Base-by-base conservation (phyloP, 805 yeast species). In the Teunomyces atbi region DNA sequence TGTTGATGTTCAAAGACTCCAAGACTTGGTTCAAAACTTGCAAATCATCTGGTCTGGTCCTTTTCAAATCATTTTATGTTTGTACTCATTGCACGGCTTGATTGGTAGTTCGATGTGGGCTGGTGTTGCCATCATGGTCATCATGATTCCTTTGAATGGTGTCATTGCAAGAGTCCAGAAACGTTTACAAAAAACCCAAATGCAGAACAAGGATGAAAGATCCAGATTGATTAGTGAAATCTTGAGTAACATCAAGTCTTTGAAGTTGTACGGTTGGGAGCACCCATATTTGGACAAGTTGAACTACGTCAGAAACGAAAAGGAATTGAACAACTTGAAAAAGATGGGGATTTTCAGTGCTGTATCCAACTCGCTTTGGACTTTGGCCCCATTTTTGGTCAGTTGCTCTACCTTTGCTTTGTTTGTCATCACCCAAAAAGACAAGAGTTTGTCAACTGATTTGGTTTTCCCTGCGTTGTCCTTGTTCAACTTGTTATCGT, bases 221-320 rank as follows among this genome's bases (percentile, higher is more conserved):
- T 87, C 97, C 8, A 82, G 97, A 55, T 73, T 91, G 37, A 86
- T 89, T 45, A 83, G 89, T 50, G 97, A 92, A 63, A 87, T 92
- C 46, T 75, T 92, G 63, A 89, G 88, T 64, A 92, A 91, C 60
- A 89, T 94, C 64, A 92, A 90, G 69, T 89, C 97, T 10, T 74
- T 94, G 62, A 94, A 94, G 64, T 76, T 95, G 42, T 94, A 94
- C 60, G 96, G 95, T 2, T 94, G 99, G 99, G 99, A 94, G 68
- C 70, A 64, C 27, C 96, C 98, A 3, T 90, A 89, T 62, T 79
- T 81, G 59, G 77, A 75, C 23, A 86, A 85, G 56, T 74, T 95
- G 47, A 80, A 81, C 53, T 70, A 82, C 58, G 96, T 92, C 18
- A 85, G 99, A 77, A 89, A 92, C 61, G 88, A 88, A 39, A 83